phyloP scores from a whole-genome alignment of 441 rosid species.

The Erysimum cheiri region DNA sequence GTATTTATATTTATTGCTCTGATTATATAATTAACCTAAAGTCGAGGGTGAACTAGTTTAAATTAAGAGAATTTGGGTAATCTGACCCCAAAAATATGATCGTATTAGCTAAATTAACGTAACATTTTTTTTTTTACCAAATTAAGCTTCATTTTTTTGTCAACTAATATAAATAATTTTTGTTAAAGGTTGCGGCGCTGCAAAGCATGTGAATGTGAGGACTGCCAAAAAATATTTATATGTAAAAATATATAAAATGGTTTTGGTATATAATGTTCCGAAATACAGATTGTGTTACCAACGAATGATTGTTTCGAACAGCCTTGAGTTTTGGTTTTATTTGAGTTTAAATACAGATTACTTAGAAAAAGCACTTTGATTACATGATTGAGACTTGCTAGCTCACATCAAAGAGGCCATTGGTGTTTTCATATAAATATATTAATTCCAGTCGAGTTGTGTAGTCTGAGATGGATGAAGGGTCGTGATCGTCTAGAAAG shows the following conservation, averaged over 20 bases:
- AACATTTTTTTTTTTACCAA: too few relatives aligned
- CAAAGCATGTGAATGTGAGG: slow-evolving; percentile 40
- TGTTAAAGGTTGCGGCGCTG: slow-evolving; percentile 36
- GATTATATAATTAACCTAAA: neutral
- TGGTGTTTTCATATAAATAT: neutral
- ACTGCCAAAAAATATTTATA: neutral
- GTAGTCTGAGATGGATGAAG: slow-evolving; percentile 31
- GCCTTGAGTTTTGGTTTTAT: slow-evolving; percentile 43
- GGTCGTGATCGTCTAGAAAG: slow-evolving; percentile 32
- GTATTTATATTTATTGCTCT: slow-evolving; percentile 17
- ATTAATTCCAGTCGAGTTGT: neutral
- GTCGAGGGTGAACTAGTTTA: neutral
- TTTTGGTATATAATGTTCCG: slow-evolving; percentile 32
- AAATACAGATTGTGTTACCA: slow-evolving; percentile 21
- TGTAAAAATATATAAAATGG: slow-evolving; percentile 10
- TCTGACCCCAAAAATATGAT: neutral
- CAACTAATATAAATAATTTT: too few relatives aligned
- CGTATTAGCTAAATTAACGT: neutral
- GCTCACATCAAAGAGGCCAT: slow-evolving; percentile 20
- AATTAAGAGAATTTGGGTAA: neutral
- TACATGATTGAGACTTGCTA: slow-evolving; percentile 45
- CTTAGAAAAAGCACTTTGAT: slow-evolving; percentile 20
- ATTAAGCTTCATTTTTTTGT: too few relatives aligned
- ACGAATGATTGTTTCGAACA: slow-evolving; percentile 34
- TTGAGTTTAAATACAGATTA: slow-evolving; percentile 3